Percentiles rank a stretch among this genome's conserved stretches.
Evolutionary conservation across 306 rosid species (phyloP).

Genomic region (Coriaria nepalensis): DNA sequence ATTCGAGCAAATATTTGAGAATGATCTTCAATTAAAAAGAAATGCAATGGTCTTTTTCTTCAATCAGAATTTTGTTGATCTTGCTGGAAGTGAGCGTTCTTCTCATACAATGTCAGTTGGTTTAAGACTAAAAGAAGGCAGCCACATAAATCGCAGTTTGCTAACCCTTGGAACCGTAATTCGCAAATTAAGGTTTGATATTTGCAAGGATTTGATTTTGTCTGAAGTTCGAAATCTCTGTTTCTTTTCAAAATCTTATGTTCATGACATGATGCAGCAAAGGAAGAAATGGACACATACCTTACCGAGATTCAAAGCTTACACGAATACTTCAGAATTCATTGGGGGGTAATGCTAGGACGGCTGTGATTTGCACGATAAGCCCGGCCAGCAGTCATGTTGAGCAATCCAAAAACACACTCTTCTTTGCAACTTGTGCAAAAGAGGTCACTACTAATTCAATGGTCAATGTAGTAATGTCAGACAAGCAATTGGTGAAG

Average conservation of each 20-base stretch:
- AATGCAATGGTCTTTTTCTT: constrained; percentile 6
- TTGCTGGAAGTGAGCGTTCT: constrained; percentile 89
- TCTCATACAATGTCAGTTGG: constrained; percentile 72
- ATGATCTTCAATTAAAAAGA: constrained; percentile 7
- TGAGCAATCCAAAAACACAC: constrained; percentile 83
- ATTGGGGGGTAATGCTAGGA: constrained; percentile 88
- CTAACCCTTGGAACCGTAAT: constrained; percentile 79
- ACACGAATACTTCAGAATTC: constrained; percentile 90
- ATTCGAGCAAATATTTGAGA: background rate
- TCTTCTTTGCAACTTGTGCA: constrained; percentile 76
- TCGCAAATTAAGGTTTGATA: constrained; percentile 66
- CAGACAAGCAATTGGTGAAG: constrained; percentile 81
- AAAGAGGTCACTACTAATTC: constrained; percentile 84
- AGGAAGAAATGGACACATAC: constrained; percentile 70
- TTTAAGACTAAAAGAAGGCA: constrained; percentile 79
- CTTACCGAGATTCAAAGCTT: constrained; percentile 81
- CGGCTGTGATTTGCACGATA: constrained; percentile 82
- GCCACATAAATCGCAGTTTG: constrained; percentile 90
- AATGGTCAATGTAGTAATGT: constrained; percentile 51
- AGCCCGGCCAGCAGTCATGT: constrained; percentile 72
- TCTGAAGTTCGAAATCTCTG: background rate
- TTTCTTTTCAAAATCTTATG: no score
- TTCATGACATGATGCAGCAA: constrained; percentile 75
- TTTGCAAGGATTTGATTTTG: background rate
- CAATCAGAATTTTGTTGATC: constrained; percentile 69